Percentiles rank a stretch among this genome's conserved stretches.
Conservation (phyloP, 2,329 filamentous ascomycete genomes). For the Incumbomyces lentus region DNA sequence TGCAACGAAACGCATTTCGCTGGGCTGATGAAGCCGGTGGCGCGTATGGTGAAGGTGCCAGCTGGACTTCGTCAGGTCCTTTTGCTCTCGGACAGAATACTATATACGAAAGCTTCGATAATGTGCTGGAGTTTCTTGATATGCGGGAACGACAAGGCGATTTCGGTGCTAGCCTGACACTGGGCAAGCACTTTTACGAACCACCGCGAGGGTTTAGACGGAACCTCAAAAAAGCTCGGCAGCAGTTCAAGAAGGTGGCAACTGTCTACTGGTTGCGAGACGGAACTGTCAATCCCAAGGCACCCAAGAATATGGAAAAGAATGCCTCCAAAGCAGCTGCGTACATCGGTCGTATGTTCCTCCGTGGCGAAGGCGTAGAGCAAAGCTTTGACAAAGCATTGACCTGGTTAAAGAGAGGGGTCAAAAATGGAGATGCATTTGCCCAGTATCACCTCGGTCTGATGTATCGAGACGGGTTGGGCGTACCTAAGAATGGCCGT, state of each 20-base stretch:
- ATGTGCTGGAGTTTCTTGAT: slow-evolving; percentile 89
- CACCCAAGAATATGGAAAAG: slow-evolving; percentile 62
- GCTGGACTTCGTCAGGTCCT: slow-evolving; percentile 72
- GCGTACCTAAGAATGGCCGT: slow-evolving; percentile 57
- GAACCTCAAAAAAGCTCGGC: slow-evolving; percentile 62
- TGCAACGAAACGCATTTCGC: slow-evolving; percentile 68
- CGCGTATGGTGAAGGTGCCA: slow-evolving; percentile 91
- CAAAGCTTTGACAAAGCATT: slow-evolving; percentile 68
- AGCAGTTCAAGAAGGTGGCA: slow-evolving; percentile 71
- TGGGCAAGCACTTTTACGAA: slow-evolving; percentile 81
- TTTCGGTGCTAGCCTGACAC: slow-evolving; percentile 72
- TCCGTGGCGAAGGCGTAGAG: slow-evolving; percentile 73
- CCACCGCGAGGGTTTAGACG: slow-evolving; percentile 65
- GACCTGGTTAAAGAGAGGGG: slow-evolving; percentile 74
- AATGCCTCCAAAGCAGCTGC: slow-evolving; percentile 74
- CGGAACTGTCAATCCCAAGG: slow-evolving; percentile 61
- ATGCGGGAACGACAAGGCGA: slow-evolving; percentile 85
- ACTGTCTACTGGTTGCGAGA: slow-evolving; percentile 73
- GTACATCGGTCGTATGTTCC: slow-evolving; percentile 78
- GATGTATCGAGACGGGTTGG: slow-evolving; percentile 72
- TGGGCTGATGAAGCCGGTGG: slow-evolving; percentile 86
- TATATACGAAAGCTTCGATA: slow-evolving; percentile 68
- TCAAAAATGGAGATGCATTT: slow-evolving; percentile 64
- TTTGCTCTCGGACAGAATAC: slow-evolving; percentile 58
- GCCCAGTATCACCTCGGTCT: slow-evolving; percentile 77